Evolutionary conservation across 2,329 filamentous ascomycete species (phyloP).

Genomic region (Coleophoma crateriformis): DNA sequence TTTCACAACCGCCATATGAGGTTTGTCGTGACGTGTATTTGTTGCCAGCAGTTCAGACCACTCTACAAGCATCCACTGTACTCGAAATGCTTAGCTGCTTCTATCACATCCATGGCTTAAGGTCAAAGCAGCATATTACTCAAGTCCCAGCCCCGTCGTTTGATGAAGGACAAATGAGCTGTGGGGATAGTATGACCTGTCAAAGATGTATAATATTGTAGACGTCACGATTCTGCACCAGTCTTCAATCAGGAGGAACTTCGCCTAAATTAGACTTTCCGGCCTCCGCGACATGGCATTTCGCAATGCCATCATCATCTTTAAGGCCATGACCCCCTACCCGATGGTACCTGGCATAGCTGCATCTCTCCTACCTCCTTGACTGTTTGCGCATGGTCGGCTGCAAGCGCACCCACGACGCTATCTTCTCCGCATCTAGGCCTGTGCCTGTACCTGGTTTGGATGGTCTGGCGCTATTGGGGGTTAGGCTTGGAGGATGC

Average conservation of each 20-base stretch:
- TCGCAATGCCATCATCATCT: background rate
- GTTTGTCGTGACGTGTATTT: too few relatives aligned
- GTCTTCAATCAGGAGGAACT: too few relatives aligned
- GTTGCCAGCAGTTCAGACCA: too few relatives aligned
- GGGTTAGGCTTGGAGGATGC: background rate
- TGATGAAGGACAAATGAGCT: background rate
- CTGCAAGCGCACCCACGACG: background rate
- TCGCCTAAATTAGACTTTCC: too few relatives aligned
- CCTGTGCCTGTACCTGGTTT: too few relatives aligned
- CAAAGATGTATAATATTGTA: background rate
- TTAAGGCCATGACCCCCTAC: background rate
- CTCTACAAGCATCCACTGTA: too few relatives aligned
- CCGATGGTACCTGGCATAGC: conserved; percentile 1
- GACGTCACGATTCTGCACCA: background rate
- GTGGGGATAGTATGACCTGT: background rate
- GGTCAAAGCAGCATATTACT: background rate
- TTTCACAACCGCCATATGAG: too few relatives aligned
- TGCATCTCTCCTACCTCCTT: background rate
- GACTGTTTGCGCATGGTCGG: background rate
- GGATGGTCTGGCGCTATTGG: too few relatives aligned
- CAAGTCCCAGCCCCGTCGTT: background rate
- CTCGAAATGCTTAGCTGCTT: too few relatives aligned
- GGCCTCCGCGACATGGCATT: background rate
- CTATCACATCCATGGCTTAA: too few relatives aligned
- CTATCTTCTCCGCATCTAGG: background rate